Base-by-base conservation (phyloP, 2,329 filamentous ascomycete species). In the Colletotrichum aenigma region DNA sequence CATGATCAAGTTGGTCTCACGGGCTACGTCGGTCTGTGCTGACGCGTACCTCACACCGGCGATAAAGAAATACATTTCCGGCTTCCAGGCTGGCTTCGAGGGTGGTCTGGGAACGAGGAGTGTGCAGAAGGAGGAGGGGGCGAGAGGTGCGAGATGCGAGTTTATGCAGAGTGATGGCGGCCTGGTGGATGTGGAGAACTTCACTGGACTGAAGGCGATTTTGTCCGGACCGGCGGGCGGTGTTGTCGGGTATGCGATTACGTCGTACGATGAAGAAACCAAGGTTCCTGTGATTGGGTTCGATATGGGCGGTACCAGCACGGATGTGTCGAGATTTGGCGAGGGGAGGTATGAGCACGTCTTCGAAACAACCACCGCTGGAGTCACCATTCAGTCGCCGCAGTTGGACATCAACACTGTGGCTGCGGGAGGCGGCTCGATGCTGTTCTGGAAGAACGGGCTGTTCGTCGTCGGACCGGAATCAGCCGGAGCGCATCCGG, bases 341-440 rank as follows among this genome's bases (percentile, higher is more conserved):
- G 92, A 94, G 70, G 96, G 96, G 18, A 89, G 95, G 70, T 96
- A 98, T 80, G 96, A 98, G 80, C 96, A 98, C 80, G 95, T 98
- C 1, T 98, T 98, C 79, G 96, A 98, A 84, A 98, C 96, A 0
- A 98, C 95, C 0, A 98, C 95, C 1, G 96, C 96, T 0, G 96
- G 96, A n/a, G 95, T 98, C 1, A 96, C 96, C 1, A 97, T 98
- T 32, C 96, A 98, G 80, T 96, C 94, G 1, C 96, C 96, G 0
- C 96, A 98, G 81, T 89, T 98, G 0, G 96, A 98, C 81, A 98
- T 98, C 86, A 98, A 98, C 84, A 98, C 96, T 0, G 96, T 98
- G 1, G 96, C 96, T 7, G 96, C 96, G 4, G 96, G 96, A 62
- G 96, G 96, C 77, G 95, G 95, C 8, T 96, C 94, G 1, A 89